Evolutionary conservation across 768 basidiomycete species (phyloP).

Genomic region (Pluteus cervinus): DNA sequence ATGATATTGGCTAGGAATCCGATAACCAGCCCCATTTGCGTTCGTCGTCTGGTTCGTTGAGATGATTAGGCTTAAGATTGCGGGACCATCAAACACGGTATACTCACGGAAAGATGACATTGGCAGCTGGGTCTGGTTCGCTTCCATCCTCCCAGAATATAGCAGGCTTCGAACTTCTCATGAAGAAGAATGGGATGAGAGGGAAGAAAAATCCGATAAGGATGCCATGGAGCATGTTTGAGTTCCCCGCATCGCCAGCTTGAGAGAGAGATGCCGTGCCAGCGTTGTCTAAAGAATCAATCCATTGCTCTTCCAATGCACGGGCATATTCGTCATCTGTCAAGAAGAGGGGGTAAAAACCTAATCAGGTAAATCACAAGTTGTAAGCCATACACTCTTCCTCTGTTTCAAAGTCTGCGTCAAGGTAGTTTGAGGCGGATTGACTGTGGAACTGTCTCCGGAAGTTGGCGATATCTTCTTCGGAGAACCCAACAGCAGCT

Average conservation of each 20-base stretch:
- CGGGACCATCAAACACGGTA: slow-evolving; percentile 1
- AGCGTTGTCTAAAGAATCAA: slow-evolving; percentile 72
- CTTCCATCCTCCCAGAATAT: slow-evolving; percentile 79
- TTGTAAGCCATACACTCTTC: slow-evolving; percentile 56
- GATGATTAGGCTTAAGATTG: background rate
- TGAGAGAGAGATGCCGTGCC: slow-evolving; percentile 56
- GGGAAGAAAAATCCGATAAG: slow-evolving; percentile 93
- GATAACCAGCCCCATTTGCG: slow-evolving; percentile 81
- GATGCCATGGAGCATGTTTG: slow-evolving; percentile 75
- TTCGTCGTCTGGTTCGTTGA: slow-evolving; percentile 36
- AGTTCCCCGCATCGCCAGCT: slow-evolving; percentile 44
- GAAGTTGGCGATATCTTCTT: slow-evolving; percentile 85
- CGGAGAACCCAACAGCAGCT: slow-evolving; percentile 82
- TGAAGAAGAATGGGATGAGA: slow-evolving; percentile 83
- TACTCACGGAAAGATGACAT: slow-evolving; percentile 78
- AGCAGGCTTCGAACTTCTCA: slow-evolving; percentile 63
- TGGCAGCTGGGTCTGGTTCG: slow-evolving; percentile 48
- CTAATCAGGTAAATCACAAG: background rate
- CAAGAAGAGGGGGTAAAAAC: background rate
- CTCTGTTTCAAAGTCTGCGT: slow-evolving; percentile 63
- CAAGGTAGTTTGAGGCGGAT: slow-evolving; percentile 66
- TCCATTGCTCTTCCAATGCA: slow-evolving; percentile 92
- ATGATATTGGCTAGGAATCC: slow-evolving; percentile 82
- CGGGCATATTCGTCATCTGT: slow-evolving; percentile 91
- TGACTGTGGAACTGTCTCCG: slow-evolving; percentile 86